These are phyloP conservation scores for Trifolium repens DNA, from an alignment of 306 rosid genomes.

Conservation along the genomic window DNA sequence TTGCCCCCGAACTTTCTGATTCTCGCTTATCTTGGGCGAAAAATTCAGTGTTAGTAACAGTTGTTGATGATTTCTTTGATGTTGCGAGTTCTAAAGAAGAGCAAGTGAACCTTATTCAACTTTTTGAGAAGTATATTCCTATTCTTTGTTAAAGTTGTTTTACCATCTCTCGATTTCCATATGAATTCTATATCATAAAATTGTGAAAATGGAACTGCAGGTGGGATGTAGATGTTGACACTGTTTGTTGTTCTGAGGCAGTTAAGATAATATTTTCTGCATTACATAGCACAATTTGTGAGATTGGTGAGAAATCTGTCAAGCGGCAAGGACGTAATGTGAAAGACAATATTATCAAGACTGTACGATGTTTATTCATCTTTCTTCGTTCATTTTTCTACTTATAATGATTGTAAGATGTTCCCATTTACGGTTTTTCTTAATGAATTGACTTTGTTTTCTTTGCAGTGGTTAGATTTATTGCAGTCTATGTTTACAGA, in stretches of 20 bases:
- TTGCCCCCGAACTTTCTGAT: slow-evolving; percentile 63
- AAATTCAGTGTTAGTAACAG: slow-evolving; percentile 69
- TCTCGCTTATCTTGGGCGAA: slow-evolving; percentile 84
- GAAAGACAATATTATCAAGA: slow-evolving; percentile 53
- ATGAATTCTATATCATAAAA: no score
- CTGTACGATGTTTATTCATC: slow-evolving; percentile 52
- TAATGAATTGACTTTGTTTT: no score
- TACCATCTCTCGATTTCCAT: neutral
- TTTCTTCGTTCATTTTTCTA: no score
- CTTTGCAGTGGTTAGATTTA: no score
- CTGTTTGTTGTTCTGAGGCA: no score
- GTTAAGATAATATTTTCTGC: slow-evolving; percentile 37
- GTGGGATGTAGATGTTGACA: no score
- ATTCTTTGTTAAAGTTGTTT: neutral
- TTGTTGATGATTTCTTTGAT: slow-evolving; percentile 90
- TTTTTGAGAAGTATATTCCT: slow-evolving; percentile 66
- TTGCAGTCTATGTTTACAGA: no score
- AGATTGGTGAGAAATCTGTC: slow-evolving; percentile 61
- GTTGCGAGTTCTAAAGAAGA: slow-evolving; percentile 72
- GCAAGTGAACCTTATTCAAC: slow-evolving; percentile 64
- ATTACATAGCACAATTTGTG: slow-evolving; percentile 57
- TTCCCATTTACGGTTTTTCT: no score
- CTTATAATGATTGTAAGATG: no score
- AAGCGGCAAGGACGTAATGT: slow-evolving; percentile 62
- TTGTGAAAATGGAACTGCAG: no score